Evolutionary conservation across 2,329 filamentous ascomycete genomes (phyloP), one percentile per base, ranked within the genome.

Genomic region (Aspergillus fischeri): DNA sequence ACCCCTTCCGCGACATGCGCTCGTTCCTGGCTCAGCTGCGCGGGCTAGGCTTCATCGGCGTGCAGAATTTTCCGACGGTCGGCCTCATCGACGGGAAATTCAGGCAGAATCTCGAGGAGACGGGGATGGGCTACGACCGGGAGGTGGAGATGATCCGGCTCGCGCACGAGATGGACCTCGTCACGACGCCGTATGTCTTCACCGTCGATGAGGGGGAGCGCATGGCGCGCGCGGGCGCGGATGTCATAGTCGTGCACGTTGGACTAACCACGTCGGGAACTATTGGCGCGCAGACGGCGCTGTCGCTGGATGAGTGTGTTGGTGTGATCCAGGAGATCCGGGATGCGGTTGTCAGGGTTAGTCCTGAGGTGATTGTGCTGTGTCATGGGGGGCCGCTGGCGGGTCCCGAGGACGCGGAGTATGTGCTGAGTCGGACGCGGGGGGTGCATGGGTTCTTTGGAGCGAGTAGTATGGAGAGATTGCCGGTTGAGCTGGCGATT

Each of bases 21-120:
- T 66, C 71, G 4, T 89, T 90, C 65, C 76, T 90, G 17, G 67
- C 70, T 20, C 80, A 89, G 66, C 75, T 90, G 38, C 80, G 81
- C 54, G 79, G 80, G 1, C 71, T 88, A 17, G 87, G 87, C 0
- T 89, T 90, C 61, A 82, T 83, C 1, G 88, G 88, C 1, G 80
- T 90, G 14, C 87, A 90, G 70, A 90, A 90, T 65, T 90, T 90
- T 67, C 87, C 87, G 1, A 90, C 87, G 0, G 86, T 90, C 1
- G 87, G 87, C 0, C 74, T 90, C 24, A 86, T 90, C 38, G 87
- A 90, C 69, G 87, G 86, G 1, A 78, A 78, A 11, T 90, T 90
- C 67, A 80, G 88, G 11, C 78, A 79, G 24, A 86, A 87, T 62
- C 78, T 91, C 1, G 88, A 90, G 67, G 86, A 89, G 70, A 90